Conservation (phyloP, 192 early-diverging fungal genomes). For the Piromyces sp. region DNA sequence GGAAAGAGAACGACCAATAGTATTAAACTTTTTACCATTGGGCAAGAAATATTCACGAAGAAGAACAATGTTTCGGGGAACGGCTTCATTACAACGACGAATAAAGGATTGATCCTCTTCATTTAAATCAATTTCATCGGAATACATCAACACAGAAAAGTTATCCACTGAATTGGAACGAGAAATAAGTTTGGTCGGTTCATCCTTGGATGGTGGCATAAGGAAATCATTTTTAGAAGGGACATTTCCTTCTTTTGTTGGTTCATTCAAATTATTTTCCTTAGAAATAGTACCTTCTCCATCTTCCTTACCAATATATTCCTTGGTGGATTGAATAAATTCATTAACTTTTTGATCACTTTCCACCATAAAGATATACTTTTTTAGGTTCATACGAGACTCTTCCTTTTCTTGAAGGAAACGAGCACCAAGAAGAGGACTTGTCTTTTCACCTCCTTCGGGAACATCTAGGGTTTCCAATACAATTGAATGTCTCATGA, state of each 20-base stretch:
- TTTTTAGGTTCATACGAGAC: neutral
- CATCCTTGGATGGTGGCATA: neutral
- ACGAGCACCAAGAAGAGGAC: neutral
- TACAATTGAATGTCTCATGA: neutral
- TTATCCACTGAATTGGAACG: neutral
- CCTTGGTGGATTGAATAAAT: neutral
- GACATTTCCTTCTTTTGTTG: too few relatives aligned
- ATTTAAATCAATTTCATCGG: neutral
- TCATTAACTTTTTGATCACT: neutral
- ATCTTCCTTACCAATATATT: neutral
- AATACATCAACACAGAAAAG: neutral
- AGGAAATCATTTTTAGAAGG: too few relatives aligned
- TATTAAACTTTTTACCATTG: neutral
- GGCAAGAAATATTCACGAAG: neutral
- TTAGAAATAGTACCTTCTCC: neutral
- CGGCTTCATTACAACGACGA: neutral
- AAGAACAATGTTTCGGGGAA: neutral
- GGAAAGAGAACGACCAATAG: neutral
- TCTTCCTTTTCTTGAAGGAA: neutral
- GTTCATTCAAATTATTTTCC: too few relatives aligned
- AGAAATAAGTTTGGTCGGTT: neutral
- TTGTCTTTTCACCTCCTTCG: neutral
- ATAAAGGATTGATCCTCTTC: neutral
- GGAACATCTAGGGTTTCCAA: neutral
- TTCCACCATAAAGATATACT: neutral